Conservation (phyloP, 768 basidiomycete genomes). For the Hemileccinum rubropunctum region DNA sequence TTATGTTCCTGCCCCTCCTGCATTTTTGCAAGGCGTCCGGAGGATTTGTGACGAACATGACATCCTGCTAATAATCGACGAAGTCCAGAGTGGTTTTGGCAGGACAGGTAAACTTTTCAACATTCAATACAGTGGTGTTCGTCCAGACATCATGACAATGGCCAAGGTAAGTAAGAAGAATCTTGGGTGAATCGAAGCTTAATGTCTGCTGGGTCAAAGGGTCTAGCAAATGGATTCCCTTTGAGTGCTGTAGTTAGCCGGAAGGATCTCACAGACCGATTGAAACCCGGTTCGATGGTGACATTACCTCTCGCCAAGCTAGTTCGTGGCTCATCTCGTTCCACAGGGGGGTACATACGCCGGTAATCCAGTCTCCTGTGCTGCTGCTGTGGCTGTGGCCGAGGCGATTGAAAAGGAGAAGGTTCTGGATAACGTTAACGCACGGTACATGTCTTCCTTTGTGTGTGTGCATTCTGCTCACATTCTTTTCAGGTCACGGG, state of each 20-base stretch:
- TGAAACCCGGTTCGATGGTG: slow-evolving; percentile 80
- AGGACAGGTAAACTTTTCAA: slow-evolving; percentile 81
- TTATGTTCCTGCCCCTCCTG: slow-evolving; percentile 83
- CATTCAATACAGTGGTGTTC: slow-evolving; percentile 80
- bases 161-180: slow-evolving; percentile 84
- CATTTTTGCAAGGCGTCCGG: slow-evolving; percentile 78
- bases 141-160: slow-evolving; percentile 84
- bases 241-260: slow-evolving; percentile 81
- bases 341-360: slow-evolving; percentile 83
- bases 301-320: slow-evolving; percentile 4
- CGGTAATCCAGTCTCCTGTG: slow-evolving; percentile 90
- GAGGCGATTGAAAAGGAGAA: slow-evolving; percentile 78
- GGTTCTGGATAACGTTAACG: slow-evolving; percentile 76
- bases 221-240: slow-evolving; percentile 91
- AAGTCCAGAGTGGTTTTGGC: slow-evolving; percentile 89
- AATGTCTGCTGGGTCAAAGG: slow-evolving; percentile 36
- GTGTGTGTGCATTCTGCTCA: slow-evolving; percentile 2
- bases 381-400: slow-evolving; percentile 81
- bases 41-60: slow-evolving; percentile 83
- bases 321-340: slow-evolving; percentile 6
- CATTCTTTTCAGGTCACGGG: slow-evolving; percentile 50
- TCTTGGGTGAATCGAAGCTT: background rate
- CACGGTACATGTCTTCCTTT: slow-evolving; percentile 45
- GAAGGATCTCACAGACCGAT: slow-evolving; percentile 76
- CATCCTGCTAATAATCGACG: slow-evolving; percentile 82